phyloP scores from a whole-genome alignment of 1,284 basidiomycete species.

The Lignosus rhinocerotis region DNA sequence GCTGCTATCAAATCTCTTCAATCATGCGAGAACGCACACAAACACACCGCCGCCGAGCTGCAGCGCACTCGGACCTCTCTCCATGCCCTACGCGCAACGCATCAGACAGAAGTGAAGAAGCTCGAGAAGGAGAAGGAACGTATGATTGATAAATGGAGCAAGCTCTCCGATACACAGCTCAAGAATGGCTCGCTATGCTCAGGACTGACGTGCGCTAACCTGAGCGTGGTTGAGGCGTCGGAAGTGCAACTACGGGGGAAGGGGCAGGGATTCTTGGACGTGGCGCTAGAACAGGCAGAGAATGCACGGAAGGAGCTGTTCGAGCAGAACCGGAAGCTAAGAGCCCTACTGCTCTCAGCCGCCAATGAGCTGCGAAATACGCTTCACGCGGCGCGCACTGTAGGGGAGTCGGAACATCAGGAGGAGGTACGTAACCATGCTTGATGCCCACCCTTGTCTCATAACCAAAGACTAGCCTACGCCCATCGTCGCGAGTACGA shows the following conservation, averaged over 20 bases:
- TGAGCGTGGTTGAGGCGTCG: slow-evolving; percentile 47
- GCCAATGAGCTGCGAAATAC: slow-evolving; percentile 71
- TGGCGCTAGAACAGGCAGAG: slow-evolving; percentile 75
- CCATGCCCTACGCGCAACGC: slow-evolving; percentile 64
- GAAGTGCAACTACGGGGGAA: slow-evolving; percentile 44
- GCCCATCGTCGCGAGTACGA: slow-evolving; percentile 44
- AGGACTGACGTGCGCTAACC: slow-evolving; percentile 59
- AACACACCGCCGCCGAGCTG: slow-evolving; percentile 65
- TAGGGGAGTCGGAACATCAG: slow-evolving; percentile 34
- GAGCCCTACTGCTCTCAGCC: slow-evolving; percentile 65
- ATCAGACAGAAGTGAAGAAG: slow-evolving; percentile 78
- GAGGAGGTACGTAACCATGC: slow-evolving; percentile 44
- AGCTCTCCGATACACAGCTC: slow-evolving; percentile 65
- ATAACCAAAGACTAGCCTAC: slow-evolving; percentile 40
- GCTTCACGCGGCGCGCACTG: slow-evolving; percentile 42
- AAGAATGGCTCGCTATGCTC: slow-evolving; percentile 46
- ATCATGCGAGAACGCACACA: slow-evolving; percentile 62
- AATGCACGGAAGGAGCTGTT: slow-evolving; percentile 62
- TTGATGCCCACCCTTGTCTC: background rate
- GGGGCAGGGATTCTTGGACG: slow-evolving; percentile 63
- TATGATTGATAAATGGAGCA: slow-evolving; percentile 76
- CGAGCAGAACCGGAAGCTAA: slow-evolving; percentile 72
- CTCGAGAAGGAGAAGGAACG: slow-evolving; percentile 81
- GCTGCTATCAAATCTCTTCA: slow-evolving; percentile 54
- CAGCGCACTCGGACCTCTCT: slow-evolving; percentile 65